Evolutionary conservation across 768 basidiomycete species (phyloP).

Genomic region (Pulveroboletus frians): DNA sequence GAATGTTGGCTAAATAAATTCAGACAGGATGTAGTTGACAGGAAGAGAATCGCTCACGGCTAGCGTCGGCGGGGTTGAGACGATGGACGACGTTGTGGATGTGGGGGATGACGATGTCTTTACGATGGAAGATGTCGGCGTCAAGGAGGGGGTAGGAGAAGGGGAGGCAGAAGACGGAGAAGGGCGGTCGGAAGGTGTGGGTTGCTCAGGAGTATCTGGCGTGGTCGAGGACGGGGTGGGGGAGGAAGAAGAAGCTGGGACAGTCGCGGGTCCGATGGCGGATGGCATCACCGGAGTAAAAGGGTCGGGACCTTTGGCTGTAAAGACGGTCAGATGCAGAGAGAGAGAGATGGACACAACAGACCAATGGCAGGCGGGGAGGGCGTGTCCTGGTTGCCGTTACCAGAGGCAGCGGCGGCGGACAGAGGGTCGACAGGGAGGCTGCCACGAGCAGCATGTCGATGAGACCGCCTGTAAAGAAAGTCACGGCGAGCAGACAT

Average conservation of each 20-base stretch:
- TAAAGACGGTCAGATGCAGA: neutral
- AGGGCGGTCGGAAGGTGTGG: neutral
- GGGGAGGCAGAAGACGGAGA: slow-evolving; percentile 10
- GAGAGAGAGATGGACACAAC: neutral
- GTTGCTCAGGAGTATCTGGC: slow-evolving; percentile 1
- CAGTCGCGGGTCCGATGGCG: slow-evolving; percentile 12
- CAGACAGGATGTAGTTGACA: neutral
- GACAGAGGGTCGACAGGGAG: no score
- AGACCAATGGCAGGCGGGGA: no score
- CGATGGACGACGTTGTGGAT: slow-evolving; percentile 3
- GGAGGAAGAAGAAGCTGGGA: slow-evolving; percentile 8
- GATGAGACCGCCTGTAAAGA: slow-evolving; percentile 14
- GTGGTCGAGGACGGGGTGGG: slow-evolving; percentile 3
- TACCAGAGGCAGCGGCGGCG: no score
- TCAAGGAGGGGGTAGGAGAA: neutral
- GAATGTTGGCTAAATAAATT: neutral
- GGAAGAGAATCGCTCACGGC: slow-evolving; percentile 16
- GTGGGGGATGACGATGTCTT: slow-evolving; percentile 5
- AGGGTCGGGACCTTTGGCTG: neutral
- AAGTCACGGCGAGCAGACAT: slow-evolving; percentile 14
- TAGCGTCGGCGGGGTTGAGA: neutral
- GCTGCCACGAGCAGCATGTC: no score
- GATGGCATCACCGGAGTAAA: neutral
- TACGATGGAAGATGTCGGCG: neutral
- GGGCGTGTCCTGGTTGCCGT: neutral